These are phyloP conservation scores for Penicillium sp. DNA, from an alignment of 2,329 filamentous ascomycete genomes.

Conservation along the genomic window DNA sequence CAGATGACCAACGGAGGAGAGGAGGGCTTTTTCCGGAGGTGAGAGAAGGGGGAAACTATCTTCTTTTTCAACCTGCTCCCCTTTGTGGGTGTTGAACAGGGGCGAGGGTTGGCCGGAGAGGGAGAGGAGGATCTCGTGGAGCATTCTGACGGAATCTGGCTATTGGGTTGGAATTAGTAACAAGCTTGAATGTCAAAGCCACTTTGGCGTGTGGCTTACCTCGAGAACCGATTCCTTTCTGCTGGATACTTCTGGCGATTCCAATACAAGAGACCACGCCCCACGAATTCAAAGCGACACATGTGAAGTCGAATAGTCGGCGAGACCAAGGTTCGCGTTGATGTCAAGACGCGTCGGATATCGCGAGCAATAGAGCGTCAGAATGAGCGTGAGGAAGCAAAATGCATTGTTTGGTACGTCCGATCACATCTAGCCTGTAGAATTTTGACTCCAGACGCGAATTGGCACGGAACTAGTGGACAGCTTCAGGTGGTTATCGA, in stretches of 20 bases:
- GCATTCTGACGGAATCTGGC: constrained; percentile 61
- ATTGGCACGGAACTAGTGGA: not conserved
- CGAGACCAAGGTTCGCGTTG: constrained; percentile 9
- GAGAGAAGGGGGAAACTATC: constrained; percentile 58
- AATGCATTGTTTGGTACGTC: not conserved
- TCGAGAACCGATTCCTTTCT: constrained; percentile 26
- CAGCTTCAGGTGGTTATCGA: not conserved
- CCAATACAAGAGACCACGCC: constrained; percentile 45
- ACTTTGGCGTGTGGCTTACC: constrained; percentile 27
- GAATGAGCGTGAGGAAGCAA: not conserved
- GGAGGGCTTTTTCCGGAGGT: constrained; percentile 78
- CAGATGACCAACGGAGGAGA: constrained; percentile 74
- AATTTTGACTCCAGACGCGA: not conserved
- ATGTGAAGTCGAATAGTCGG: constrained; percentile 31
- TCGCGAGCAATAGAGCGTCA: not conserved
- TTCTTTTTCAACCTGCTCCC: constrained; percentile 53
- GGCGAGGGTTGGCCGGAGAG: constrained; percentile 92
- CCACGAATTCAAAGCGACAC: constrained; percentile 51
- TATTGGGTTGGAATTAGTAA: not conserved
- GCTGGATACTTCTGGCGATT: constrained; percentile 33
- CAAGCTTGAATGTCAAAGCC: not conserved
- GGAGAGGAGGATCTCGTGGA: constrained; percentile 97
- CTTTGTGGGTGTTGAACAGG: constrained; percentile 64
- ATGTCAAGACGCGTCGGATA: constrained; percentile 17
- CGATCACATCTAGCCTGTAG: not conserved